These are phyloP conservation scores for Coix lacrymajobi DNA, from an alignment of 176 grass and related monocot genomes.

Conservation along the genomic window DNA sequence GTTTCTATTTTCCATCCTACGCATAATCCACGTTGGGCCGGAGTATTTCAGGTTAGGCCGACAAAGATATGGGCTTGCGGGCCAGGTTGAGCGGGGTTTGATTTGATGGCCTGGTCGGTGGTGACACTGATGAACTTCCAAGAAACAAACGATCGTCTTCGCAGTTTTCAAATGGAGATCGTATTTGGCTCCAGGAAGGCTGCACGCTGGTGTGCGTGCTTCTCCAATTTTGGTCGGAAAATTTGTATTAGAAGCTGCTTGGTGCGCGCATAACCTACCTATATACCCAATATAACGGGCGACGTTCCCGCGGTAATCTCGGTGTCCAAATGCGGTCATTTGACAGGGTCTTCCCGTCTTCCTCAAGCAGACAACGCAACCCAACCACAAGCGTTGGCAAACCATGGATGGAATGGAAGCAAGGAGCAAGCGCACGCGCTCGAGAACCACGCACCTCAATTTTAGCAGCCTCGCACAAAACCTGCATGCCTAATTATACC, in stretches of 20 bases:
- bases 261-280: neutral
- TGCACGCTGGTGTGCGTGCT: neutral
- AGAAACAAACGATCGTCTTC: neutral
- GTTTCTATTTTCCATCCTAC: too few relatives aligned
- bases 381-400: neutral
- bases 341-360: slow-evolving; percentile 35
- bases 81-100: neutral
- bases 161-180: neutral
- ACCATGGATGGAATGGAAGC: neutral
- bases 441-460: slow-evolving; percentile 5
- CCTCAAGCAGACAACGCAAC: slow-evolving; percentile 1
- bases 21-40: too few relatives aligned
- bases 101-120: neutral
- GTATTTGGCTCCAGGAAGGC: neutral
- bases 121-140: neutral
- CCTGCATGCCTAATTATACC: slow-evolving; percentile 52
- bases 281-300: neutral
- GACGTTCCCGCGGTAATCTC: neutral
- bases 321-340: slow-evolving; percentile 26
- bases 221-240: neutral
- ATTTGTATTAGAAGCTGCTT: neutral
- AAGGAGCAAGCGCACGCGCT: neutral
- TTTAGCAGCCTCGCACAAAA: slow-evolving; percentile 35
- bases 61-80: neutral
- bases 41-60: neutral